Evolutionary conservation across 2,329 filamentous ascomycete genomes (phyloP).

Genomic region (Coniochaeta pulveracea): DNA sequence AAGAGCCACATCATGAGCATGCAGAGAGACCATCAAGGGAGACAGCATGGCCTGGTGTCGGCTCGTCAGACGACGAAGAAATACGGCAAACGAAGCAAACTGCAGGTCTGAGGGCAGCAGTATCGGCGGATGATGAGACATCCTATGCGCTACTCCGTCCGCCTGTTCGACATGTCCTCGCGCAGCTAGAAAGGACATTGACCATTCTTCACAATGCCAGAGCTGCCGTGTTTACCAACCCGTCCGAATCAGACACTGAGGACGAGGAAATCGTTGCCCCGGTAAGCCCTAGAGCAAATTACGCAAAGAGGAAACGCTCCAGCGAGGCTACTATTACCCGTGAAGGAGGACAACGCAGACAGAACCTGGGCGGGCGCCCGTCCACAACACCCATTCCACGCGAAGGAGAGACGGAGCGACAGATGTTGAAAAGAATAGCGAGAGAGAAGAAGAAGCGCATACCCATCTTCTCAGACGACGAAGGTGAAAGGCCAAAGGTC

Average conservation of each 20-base stretch:
- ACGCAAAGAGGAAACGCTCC: too few relatives aligned
- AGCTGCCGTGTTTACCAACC: conserved; percentile 30
- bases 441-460: conserved; percentile 21
- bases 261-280: too few relatives aligned
- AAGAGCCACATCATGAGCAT: not conserved
- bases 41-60: not conserved
- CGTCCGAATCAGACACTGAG: conserved; percentile 10
- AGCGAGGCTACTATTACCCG: too few relatives aligned
- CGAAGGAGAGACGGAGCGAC: conserved; percentile 19
- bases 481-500: conserved; percentile 19
- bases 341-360: not conserved
- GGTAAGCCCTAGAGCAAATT: too few relatives aligned
- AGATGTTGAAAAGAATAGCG: conserved; percentile 23
- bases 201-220: conserved; percentile 58
- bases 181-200: conserved; percentile 58
- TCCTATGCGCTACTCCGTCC: conserved; percentile 57
- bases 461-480: conserved; percentile 26
- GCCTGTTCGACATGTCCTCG: conserved; percentile 57
- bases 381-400: conserved; percentile 9
- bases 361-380: conserved; percentile 7
- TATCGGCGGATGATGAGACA: conserved; percentile 60
- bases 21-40: conserved; percentile 1
- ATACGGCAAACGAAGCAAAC: conserved; percentile 1
- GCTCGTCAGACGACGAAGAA: conserved; percentile 8
- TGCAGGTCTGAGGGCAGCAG: conserved; percentile 31